A percentile compares a stretch with the other conserved stretches of the same genome.
These are phyloP conservation scores for Tolypocladium endophyticum DNA, from an alignment of 2,329 filamentous ascomycete species.

Conservation along the genomic window DNA sequence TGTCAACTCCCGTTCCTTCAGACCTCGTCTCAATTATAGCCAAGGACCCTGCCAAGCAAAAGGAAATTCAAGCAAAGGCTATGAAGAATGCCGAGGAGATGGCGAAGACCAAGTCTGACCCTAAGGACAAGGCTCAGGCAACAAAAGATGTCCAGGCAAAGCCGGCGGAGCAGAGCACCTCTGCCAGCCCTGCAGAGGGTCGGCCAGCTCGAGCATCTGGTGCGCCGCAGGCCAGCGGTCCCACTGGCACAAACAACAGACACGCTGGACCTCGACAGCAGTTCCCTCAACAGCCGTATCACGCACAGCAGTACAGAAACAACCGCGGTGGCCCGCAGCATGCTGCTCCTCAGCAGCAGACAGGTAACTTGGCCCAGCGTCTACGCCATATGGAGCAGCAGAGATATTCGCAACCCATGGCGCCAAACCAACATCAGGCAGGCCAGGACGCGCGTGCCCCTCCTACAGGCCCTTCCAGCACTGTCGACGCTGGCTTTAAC, in stretches of 20 bases:
- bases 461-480: conserved; percentile 61
- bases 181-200: conserved; percentile 12
- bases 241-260: conserved; percentile 22
- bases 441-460: conserved; percentile 59
- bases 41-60: conserved; percentile 91
- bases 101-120: conserved; percentile 42
- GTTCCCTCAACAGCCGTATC: conserved; percentile 35
- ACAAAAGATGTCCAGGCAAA: conserved; percentile 36
- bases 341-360: conserved; percentile 26
- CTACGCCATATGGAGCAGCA: conserved; percentile 42
- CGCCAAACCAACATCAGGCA: conserved; percentile 38
- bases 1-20: conserved; percentile 81
- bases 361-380: conserved; percentile 37
- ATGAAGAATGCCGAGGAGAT: conserved; percentile 62
- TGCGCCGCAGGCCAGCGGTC: conserved; percentile 18
- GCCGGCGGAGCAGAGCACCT: conserved; percentile 12
- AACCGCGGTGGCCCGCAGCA: conserved; percentile 34
- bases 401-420: conserved; percentile 32
- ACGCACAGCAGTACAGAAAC: conserved; percentile 36
- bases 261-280: conserved; percentile 38
- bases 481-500: conserved; percentile 39
- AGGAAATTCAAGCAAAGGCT: conserved; percentile 83
- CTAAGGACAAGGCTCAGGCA: conserved; percentile 30
- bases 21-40: conserved; percentile 92
- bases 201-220: conserved; percentile 22